Evolutionary conservation across 768 basidiomycete species (phyloP).

Genomic region (Trametes cingulata): DNA sequence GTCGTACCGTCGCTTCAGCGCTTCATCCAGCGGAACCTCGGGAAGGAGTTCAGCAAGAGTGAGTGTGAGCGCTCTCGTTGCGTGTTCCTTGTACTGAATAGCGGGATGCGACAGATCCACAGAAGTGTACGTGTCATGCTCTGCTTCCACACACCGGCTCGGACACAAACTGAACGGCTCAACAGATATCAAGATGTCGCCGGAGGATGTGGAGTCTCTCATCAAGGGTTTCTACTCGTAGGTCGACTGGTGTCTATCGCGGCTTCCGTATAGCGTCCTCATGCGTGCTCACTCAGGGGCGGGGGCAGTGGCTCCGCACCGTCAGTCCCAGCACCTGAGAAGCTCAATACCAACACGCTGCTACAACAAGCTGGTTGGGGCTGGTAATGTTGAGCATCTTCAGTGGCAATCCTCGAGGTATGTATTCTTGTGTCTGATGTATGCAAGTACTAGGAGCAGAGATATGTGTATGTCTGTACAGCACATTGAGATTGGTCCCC

Average conservation of each 20-base stretch:
- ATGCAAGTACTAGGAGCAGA: too few relatives aligned
- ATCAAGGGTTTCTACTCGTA: slow-evolving; percentile 60
- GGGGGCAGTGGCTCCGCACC: slow-evolving; percentile 15
- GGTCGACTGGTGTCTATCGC: too few relatives aligned
- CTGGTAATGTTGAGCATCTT: slow-evolving; percentile 14
- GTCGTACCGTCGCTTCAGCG: slow-evolving; percentile 74
- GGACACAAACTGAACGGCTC: slow-evolving; percentile 1
- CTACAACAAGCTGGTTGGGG: slow-evolving; percentile 33
- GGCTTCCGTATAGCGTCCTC: not conserved
- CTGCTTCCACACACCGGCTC: not conserved
- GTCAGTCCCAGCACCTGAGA: slow-evolving; percentile 23
- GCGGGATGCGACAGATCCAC: slow-evolving; percentile 50
- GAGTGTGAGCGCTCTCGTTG: slow-evolving; percentile 27
- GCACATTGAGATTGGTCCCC: too few relatives aligned
- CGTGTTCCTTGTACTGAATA: slow-evolving; percentile 2
- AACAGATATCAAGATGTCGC: slow-evolving; percentile 75
- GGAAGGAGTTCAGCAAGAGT: slow-evolving; percentile 89
- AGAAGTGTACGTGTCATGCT: slow-evolving; percentile 55
- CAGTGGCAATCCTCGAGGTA: too few relatives aligned
- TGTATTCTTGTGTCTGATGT: too few relatives aligned
- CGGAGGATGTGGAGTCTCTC: slow-evolving; percentile 72
- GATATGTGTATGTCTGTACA: too few relatives aligned
- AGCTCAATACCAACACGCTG: slow-evolving; percentile 25
- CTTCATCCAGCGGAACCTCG: slow-evolving; percentile 73
- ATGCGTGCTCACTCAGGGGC: not conserved